Base-by-base conservation (phyloP, 768 basidiomycete species). In the Saitozyma sp. region DNA sequence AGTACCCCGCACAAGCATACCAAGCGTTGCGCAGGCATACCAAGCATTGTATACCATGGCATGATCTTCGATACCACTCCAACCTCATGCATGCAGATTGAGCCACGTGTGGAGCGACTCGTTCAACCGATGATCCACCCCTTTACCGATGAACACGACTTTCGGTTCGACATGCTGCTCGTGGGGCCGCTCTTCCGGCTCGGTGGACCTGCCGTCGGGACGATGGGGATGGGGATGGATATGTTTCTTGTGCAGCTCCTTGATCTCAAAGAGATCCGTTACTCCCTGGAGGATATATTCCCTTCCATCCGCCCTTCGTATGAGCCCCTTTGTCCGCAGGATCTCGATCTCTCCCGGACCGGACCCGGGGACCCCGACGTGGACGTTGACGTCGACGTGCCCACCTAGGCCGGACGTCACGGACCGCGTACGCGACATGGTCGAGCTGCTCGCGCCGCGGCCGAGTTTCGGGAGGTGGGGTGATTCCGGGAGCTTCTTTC, bases 241-340 rank as follows among this genome's bases (percentile, higher is more conserved):
- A 16, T 29, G 29, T 29, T 29, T 29, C 29, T 29, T 29, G 29
- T 29, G 29, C 29, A 78, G 54, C 56, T 66, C 59, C 50, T 73
- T 80, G 4, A 94, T 84, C 69, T 99, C 95, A 75, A 94, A 99
- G 78, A 97, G 84, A 68, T 82, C 91, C 67, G 91, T 83, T 11
- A 99, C 96, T 2, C 94, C 96, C 75, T 99, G 96, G 50, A 99
- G 80, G 57, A 98, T 85, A 68, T 87, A 84, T 59, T 85, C 83
- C 56, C 84, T 82, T 2, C 89, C 89, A 78, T 71, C 78, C 66
- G 11, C 37, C 7, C 61, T 59, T 8, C 42, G 19, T 1, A 95
- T 87, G 17, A 92, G 82, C 8, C 94, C 95, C 76, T 99, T 98
- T 71, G 91, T 91, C 14, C 96, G 86, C 17, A 99, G 80, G 6